A percentile compares a stretch with the other conserved stretches of the same genome.
Conservation (phyloP, 257 asterid genomes). For the Nicotiana sylvestris region DNA sequence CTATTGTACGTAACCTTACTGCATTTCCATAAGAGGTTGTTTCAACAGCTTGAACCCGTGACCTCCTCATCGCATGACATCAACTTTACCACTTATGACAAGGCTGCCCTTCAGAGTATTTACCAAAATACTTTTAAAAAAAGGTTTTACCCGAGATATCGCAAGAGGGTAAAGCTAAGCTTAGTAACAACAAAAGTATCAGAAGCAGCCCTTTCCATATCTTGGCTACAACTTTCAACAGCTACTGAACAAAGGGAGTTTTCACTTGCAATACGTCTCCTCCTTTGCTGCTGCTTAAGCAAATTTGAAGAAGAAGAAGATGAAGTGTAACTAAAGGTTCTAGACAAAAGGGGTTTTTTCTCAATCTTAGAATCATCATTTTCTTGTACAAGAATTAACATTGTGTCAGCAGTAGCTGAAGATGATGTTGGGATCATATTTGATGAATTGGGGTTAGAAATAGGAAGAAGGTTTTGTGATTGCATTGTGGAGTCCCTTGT, state of each 20-base stretch:
- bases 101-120: too few relatives aligned
- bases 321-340: constrained; percentile 46
- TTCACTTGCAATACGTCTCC: constrained; percentile 66
- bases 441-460: constrained; percentile 13
- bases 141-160: constrained; percentile 65
- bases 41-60: too few relatives aligned
- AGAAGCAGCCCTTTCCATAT: constrained; percentile 47
- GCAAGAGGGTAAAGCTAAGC: constrained; percentile 46
- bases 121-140: neutral
- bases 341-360: constrained; percentile 52
- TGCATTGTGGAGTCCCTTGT: neutral
- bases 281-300: constrained; percentile 49
- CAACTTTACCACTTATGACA: too few relatives aligned
- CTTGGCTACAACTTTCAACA: constrained; percentile 24
- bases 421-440: neutral
- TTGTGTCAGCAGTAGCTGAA: constrained; percentile 25
- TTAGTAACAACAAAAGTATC: constrained; percentile 59
- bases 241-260: constrained; percentile 34
- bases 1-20: too few relatives aligned
- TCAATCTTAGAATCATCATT: constrained; percentile 50
- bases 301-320: constrained; percentile 21
- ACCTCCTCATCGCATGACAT: too few relatives aligned
- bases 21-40: too few relatives aligned
- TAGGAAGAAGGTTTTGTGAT: constrained; percentile 16
- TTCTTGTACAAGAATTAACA: constrained; percentile 13